These are phyloP conservation scores for Salvia sclarea DNA, from an alignment of 305 asterid species.

Conservation along the genomic window DNA sequence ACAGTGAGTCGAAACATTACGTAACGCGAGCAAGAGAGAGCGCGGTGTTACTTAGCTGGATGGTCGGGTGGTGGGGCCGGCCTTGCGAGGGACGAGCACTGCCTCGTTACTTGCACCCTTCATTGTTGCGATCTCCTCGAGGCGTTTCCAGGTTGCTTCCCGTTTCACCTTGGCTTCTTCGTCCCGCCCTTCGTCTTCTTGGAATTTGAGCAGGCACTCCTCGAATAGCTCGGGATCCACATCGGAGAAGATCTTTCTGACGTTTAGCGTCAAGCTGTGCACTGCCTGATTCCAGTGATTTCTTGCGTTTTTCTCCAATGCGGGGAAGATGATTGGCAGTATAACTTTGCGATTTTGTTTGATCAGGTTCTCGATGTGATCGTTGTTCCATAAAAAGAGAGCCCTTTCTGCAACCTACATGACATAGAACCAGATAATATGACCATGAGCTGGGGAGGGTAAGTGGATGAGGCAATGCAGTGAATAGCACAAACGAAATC, in stretches of 20 bases:
- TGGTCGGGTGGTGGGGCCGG: constrained; percentile 34
- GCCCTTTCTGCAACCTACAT: constrained; percentile 62
- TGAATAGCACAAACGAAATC: background rate
- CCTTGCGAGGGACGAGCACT: constrained; percentile 48
- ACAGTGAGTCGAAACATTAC: constrained; percentile 18
- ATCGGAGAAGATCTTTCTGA: constrained; percentile 74
- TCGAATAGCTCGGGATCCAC: constrained; percentile 71
- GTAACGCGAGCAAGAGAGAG: background rate
- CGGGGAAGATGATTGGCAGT: constrained; percentile 57
- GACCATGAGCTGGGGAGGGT: constrained; percentile 1
- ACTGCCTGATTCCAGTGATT: constrained; percentile 63
- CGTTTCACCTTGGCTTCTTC: constrained; percentile 58
- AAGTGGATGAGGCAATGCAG: background rate
- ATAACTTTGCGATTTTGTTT: constrained; percentile 53
- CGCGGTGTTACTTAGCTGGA: constrained; percentile 45
- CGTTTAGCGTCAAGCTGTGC: constrained; percentile 59
- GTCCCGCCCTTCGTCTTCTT: constrained; percentile 63
- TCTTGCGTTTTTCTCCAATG: constrained; percentile 49
- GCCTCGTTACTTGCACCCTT: constrained; percentile 59
- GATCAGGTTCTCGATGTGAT: constrained; percentile 53
- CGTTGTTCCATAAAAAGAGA: constrained; percentile 59
- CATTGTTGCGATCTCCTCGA: constrained; percentile 69
- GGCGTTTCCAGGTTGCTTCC: constrained; percentile 74
- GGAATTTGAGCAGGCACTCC: constrained; percentile 69
- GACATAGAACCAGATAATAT: constrained; percentile 21